Base-by-base conservation (phyloP, 116 monocot genomes). In the Dioscorea cayenensis region DNA sequence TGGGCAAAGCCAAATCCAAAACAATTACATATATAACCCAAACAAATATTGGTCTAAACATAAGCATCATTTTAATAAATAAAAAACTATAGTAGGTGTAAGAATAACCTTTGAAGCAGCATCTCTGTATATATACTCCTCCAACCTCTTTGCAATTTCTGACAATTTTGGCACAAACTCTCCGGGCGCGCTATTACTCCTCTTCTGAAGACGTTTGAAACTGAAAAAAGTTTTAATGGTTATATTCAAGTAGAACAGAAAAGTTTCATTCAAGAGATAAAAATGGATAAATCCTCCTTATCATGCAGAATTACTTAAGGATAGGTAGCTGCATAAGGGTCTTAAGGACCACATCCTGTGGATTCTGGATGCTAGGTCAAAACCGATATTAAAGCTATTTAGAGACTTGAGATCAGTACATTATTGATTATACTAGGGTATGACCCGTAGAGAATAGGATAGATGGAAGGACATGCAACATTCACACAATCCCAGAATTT, bases 141-240 rank as follows among this genome's bases (percentile, higher is more conserved):
- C 89, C 36, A 89, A 62, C 19, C 67, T 76, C 58, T 60, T 79
- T 12, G 75, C 89, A 68, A 89, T 59, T 66, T 89, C 83, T 28
- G 85, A 83, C 63, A 89, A 21, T 66, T 51, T 5, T 14, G 29
- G 4, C 51, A 4, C 13, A 17, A 37, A 22, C 28, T 66, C 60
- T 38, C 76, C 27, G 28, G 63, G 51, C 63, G 67, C 35, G 79
- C n/a, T 55, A 51, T 51, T 51, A 19, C n/a, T 55, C n/a, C 55
- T 55, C 25, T 62, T 62, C 21, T 62, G 72, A 65, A 69, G 67
- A 28, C 43, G 72, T 7, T 8, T 16, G 61, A 20, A 28, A 4
- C 14, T 28, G 49, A 16, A 22, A 55, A 16, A 55, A 5, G 17
- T 1, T 55, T 5, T 16, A 55, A 55, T 1, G 4, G 55, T 55